Evolutionary conservation across 176 grass and related monocot species (phyloP).

Genomic region (Paspalum vaginatum): DNA sequence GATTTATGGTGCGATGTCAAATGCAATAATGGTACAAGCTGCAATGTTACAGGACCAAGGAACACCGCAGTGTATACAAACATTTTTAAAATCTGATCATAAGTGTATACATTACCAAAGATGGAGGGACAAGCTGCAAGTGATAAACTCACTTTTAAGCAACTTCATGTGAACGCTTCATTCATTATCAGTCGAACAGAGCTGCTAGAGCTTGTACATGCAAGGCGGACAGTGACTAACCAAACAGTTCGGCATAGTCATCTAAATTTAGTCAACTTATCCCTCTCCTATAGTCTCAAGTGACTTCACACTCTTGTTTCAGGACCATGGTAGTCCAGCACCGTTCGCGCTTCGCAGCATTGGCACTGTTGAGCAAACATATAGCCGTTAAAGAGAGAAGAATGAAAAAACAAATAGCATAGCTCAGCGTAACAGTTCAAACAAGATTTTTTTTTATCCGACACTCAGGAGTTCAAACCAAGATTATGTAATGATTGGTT

Average conservation of each 20-base stretch:
- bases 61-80: neutral
- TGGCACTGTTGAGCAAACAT: conserved; percentile 54
- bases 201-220: too few species aligned
- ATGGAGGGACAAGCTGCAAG: neutral
- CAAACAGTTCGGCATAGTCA: too few species aligned
- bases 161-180: too few species aligned
- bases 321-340: neutral
- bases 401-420: neutral
- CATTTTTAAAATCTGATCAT: neutral
- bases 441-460: too few species aligned
- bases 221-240: too few species aligned
- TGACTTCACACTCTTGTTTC: too few species aligned
- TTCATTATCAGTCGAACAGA: too few species aligned
- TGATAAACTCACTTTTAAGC: conserved; percentile 5
- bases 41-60: too few species aligned
- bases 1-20: neutral
- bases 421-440: too few species aligned
- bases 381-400: conserved; percentile 23
- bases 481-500: neutral
- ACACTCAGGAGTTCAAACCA: neutral
- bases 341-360: conserved; percentile 52
- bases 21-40: neutral
- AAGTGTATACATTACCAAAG: conserved; percentile 25
- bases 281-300: too few species aligned
- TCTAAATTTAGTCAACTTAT: too few species aligned